Conservation (phyloP, 1,284 basidiomycete species). For the Caloboletus inedulis region DNA sequence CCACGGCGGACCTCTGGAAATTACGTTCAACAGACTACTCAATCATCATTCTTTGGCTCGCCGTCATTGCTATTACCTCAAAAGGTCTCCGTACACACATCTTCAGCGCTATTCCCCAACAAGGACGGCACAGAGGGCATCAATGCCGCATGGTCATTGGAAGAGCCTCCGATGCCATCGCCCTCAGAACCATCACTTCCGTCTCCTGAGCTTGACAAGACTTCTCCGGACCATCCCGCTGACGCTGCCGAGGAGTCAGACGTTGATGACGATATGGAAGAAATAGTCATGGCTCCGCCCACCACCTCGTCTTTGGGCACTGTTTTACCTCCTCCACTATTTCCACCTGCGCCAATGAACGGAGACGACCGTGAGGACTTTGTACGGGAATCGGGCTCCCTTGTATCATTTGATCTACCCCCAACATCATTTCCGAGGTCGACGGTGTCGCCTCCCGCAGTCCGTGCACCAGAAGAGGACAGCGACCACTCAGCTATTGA, state of each 20-base stretch:
- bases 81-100: background rate
- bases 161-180: conserved; percentile 4
- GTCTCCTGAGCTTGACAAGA: background rate
- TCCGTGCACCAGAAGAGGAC: conserved; percentile 17
- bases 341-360: conserved; percentile 16
- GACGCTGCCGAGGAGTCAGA: conserved; percentile 14
- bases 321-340: conserved; percentile 6
- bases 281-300: conserved; percentile 15
- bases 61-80: conserved; percentile 31
- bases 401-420: conserved; percentile 5
- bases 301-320: background rate
- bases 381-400: conserved; percentile 2
- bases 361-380: conserved; percentile 14
- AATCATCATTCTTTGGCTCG: conserved; percentile 36
- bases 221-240: background rate
- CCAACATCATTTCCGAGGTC: conserved; percentile 11
- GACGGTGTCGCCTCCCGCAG: conserved; percentile 21
- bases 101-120: background rate
- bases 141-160: background rate
- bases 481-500: conserved; percentile 33
- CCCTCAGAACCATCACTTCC: background rate
- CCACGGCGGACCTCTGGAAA: conserved; percentile 28
- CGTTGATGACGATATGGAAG: conserved; percentile 33
- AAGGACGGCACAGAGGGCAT: conserved; percentile 1
- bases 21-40: conserved; percentile 9